phyloP scores from a whole-genome alignment of 352 stramenopile species.

The Globisporangium sylvaticum region DNA sequence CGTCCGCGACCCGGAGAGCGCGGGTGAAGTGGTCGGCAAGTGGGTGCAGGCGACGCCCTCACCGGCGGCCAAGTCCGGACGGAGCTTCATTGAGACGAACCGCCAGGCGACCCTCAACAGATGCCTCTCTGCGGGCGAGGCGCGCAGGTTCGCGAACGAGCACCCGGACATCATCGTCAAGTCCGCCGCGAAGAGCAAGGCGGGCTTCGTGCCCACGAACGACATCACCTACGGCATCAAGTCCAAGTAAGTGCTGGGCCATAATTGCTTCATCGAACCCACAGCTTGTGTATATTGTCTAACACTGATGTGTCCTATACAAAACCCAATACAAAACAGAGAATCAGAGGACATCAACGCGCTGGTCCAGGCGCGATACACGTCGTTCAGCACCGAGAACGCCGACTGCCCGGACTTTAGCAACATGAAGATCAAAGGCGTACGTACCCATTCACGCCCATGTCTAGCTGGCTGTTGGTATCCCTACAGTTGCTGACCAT shows the following conservation, averaged over 20 bases:
- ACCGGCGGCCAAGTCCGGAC: constrained; percentile 46
- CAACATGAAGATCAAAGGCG: constrained; percentile 78
- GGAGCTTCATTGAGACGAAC: constrained; percentile 83
- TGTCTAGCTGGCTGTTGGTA: too few species aligned
- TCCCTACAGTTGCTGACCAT: too few species aligned
- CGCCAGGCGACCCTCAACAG: constrained; percentile 55
- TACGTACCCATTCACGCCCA: constrained; percentile 22
- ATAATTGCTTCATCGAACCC: neutral
- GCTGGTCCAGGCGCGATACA: constrained; percentile 65
- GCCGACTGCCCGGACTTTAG: constrained; percentile 73
- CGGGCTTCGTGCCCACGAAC: constrained; percentile 44
- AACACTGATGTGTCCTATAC: neutral
- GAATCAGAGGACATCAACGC: constrained; percentile 69
- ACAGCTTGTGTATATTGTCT: neutral
- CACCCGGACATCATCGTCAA: constrained; percentile 75
- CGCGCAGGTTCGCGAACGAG: constrained; percentile 58
- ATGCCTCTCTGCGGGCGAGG: constrained; percentile 54
- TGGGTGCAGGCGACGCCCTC: constrained; percentile 68
- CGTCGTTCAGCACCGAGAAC: constrained; percentile 62
- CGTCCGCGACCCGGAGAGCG: constrained; percentile 65
- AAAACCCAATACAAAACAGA: constrained; percentile 19
- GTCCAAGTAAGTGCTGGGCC: constrained; percentile 43
- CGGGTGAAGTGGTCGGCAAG: constrained; percentile 66
- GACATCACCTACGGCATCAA: constrained; percentile 73
- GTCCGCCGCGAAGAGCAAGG: constrained; percentile 49